Base-by-base conservation (phyloP, 495 filamentous ascomycete genomes). In the Lichina pygmaea region DNA sequence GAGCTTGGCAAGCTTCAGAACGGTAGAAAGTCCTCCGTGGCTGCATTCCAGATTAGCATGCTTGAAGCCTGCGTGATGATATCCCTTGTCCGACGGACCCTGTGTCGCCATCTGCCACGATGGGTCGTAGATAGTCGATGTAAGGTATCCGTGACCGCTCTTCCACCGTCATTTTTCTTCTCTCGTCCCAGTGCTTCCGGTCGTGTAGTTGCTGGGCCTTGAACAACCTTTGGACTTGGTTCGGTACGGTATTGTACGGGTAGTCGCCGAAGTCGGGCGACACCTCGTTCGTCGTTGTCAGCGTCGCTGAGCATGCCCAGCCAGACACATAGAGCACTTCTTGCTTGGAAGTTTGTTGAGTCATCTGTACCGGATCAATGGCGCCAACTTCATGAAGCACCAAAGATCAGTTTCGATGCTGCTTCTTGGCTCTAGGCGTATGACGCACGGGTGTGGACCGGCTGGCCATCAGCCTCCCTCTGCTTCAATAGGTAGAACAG, bases 351-450 rank as follows among this genome's bases (percentile, higher is more conserved):
- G 89, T 91, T 64, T 95, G 91, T 60, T 97, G 89, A 32, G 91
- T 94, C 89, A 97, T 95, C 61, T 97, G 89, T 8, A 94, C 72
- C 12, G 89, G 89, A 55, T 97, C 89, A 62, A 97, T 93, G 46
- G 86, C 91, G 48, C 89, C 89, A 78, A 97, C 81, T 86, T 43
- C 42, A 34, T 34, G 39, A 49, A 11, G 50, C 48, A 53, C 24
- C 8, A 42, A 13, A 34, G 31, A 34, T 47, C 12, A 10, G 42
- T 44, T 44, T 43, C 41, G 49, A 42, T 51, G 43, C 31, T 49
- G 43, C 13, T n/a, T 9, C 7, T 13, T 8, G 47, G 33, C 16
- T 7, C 42, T 32, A 17, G 13, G 41, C 33, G 45, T 46, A 33
- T 12, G 36, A 66, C 74, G 55, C 61, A 83, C 79, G 82, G 0